Evolutionary conservation across 108 stramenopile genomes (phyloP), one percentile per base, ranked within the genome.

Genomic region (Schizochytrium sp.): DNA sequence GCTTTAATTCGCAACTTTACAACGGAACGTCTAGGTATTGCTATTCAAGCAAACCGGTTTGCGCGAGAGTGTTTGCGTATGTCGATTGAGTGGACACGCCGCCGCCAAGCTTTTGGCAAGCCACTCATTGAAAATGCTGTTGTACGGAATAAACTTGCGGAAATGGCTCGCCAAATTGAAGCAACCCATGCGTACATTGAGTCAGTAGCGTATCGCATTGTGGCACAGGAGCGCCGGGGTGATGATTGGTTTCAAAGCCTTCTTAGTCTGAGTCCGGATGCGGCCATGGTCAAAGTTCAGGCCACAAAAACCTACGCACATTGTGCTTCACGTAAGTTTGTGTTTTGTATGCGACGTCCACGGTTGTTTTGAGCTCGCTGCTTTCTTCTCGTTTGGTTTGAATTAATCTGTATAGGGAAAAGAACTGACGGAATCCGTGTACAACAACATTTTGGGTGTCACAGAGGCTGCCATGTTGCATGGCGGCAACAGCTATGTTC

Each of bases 31-130:
- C 47, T 83, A 10, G 76, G 76, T 38, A 83, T 83, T 83, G 76
- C 76, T 8, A 13, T 83, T 40, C 76, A 83, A 53, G 76, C 76
- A 5, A 83, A 83, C 53, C 76, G 76, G 50, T 83, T 83, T 2
- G 76, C 76, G 47, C 76, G 76, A 47, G 76, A 83, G 76, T 83
- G 76, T 28, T 53, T 83, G 45, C 47, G 53, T 38, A 55, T 55
- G 76, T 55, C 50, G 50, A 83, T 83, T 53, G 76, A 83, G 3
- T 83, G 53, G 50, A 55, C 76, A 10, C 47, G 53, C 47, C 76
- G 76, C 76, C 47, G 76, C 50, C 76, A 83, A 40, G 76, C 76
- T 53, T 83, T 83, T 42, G 76, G 76, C 76, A 83, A 83, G 76
- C 47, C 47, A 53, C 76, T 83, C 50, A 55, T 55, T n/a, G 76